Conservation (phyloP, 345 rosid genomes). For the Ceriops tagal region DNA sequence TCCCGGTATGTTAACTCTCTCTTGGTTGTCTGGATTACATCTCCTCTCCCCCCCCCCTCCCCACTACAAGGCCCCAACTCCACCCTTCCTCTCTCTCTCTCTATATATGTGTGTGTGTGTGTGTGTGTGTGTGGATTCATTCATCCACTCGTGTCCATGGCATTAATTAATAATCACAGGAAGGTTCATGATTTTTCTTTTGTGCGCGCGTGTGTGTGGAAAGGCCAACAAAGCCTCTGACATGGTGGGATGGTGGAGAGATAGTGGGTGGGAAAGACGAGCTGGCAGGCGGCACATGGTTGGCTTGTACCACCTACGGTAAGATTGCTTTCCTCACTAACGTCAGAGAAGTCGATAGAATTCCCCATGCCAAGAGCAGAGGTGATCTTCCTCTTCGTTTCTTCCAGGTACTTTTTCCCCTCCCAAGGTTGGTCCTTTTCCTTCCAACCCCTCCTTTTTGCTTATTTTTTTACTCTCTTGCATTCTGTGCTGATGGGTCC, state of each 20-base stretch:
- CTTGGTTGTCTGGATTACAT: too few relatives aligned
- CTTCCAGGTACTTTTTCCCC: constrained; percentile 40
- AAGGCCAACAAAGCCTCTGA: constrained; percentile 64
- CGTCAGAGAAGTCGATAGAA: constrained; percentile 40
- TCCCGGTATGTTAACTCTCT: constrained; percentile 34
- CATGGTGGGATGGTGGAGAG: constrained; percentile 59
- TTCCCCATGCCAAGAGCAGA: constrained; percentile 46
- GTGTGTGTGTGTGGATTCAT: not conserved
- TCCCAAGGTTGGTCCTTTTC: not conserved
- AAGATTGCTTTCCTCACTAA: constrained; percentile 72
- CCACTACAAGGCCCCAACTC: too few relatives aligned
- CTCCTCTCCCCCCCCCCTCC: too few relatives aligned
- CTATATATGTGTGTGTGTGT: too few relatives aligned
- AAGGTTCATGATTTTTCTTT: not conserved
- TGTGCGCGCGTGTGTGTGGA: not conserved
- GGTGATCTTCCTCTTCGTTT: constrained; percentile 70
- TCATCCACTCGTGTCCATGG: not conserved
- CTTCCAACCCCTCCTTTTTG: not conserved
- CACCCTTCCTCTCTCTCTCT: too few relatives aligned
- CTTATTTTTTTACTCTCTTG: not conserved
- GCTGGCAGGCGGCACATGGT: constrained; percentile 77
- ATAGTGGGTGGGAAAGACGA: constrained; percentile 75
- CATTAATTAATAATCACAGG: not conserved
- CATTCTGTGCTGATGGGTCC: not conserved
- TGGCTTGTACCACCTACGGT: constrained; percentile 58